phyloP scores from a whole-genome alignment of 169 alveolate species.

The Miamiensis avidus region DNA sequence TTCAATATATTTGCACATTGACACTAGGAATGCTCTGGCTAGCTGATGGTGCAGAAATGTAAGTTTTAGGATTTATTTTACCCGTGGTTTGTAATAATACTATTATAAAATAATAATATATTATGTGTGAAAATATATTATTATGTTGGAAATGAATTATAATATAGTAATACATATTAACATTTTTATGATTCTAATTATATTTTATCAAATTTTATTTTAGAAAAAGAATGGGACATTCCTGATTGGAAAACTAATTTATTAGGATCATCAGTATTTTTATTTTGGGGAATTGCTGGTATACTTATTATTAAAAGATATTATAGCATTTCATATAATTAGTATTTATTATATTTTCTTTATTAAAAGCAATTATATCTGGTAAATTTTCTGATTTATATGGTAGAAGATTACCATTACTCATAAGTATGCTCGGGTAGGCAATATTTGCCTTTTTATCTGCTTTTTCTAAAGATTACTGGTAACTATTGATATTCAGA shows the following conservation, averaged over 20 bases:
- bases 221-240: neutral
- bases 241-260: neutral
- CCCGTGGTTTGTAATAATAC: neutral
- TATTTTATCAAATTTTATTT: too few relatives aligned
- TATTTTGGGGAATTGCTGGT: neutral
- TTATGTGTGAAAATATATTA: too few relatives aligned
- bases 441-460: neutral
- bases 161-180: neutral
- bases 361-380: neutral
- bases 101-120: too few relatives aligned
- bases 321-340: too few relatives aligned
- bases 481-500: neutral
- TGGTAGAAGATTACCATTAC: neutral
- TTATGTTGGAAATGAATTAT: too few relatives aligned
- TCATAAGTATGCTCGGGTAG: neutral
- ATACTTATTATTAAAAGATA: too few relatives aligned
- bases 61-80: neutral
- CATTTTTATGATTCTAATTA: too few relatives aligned
- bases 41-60: neutral
- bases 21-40: neutral
- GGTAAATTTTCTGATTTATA: neutral
- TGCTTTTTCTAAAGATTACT: neutral
- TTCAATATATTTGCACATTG: neutral
- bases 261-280: neutral
- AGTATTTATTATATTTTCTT: too few relatives aligned